These are phyloP conservation scores for Neohortaea acidophila DNA, from an alignment of 495 filamentous ascomycete species.

Conservation along the genomic window DNA sequence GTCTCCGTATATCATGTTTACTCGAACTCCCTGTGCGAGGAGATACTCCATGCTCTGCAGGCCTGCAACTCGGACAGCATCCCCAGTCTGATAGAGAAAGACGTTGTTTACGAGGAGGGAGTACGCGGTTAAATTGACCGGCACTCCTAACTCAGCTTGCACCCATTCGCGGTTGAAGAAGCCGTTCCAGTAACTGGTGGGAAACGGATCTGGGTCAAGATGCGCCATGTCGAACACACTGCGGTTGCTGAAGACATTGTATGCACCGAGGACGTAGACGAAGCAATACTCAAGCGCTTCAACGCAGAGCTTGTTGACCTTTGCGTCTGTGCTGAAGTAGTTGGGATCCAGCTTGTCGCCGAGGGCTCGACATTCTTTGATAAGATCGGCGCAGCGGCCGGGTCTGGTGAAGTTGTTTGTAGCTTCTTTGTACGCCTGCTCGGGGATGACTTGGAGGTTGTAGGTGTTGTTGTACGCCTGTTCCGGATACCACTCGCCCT, in stretches of 20 bases:
- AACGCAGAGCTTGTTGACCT: constrained; percentile 35
- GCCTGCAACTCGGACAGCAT: constrained; percentile 32
- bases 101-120: constrained; percentile 2
- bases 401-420: constrained; percentile 28
- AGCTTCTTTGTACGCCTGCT: constrained; percentile 24
- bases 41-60: constrained; percentile 38
- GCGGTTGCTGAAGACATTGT: constrained; percentile 28
- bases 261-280: constrained; percentile 33
- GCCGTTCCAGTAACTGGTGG: constrained; percentile 13
- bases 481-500: constrained; percentile 26
- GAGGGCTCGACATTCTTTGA: constrained; percentile 34
- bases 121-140: constrained; percentile 20
- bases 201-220: constrained; percentile 15
- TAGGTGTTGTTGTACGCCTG: constrained; percentile 34
- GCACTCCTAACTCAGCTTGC: constrained; percentile 19
- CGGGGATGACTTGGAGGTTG: constrained; percentile 26
- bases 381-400: constrained; percentile 38
- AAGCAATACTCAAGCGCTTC: constrained; percentile 34
- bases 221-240: constrained; percentile 20
- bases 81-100: constrained; percentile 23
- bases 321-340: constrained; percentile 29
- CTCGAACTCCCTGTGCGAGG: constrained; percentile 33
- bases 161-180: constrained; percentile 22
- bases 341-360: constrained; percentile 31
- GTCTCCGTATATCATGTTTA: constrained; percentile 30